phyloP scores from a whole-genome alignment of 805 yeast species.

The Jamesozyma rosinii region DNA sequence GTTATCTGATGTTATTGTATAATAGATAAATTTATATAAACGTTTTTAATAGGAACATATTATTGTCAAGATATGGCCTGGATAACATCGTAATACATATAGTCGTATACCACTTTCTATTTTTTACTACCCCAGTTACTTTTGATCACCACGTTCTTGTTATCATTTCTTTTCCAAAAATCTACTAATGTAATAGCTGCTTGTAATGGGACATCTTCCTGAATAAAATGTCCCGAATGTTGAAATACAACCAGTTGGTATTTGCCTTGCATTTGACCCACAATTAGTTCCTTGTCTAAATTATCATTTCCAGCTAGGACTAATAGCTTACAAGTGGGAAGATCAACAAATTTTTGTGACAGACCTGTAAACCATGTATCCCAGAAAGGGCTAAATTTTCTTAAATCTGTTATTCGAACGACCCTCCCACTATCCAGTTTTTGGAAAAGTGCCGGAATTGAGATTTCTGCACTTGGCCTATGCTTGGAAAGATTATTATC shows the following conservation, averaged over 20 bases:
- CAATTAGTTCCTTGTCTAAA: slow-evolving; percentile 72
- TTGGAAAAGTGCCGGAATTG: slow-evolving; percentile 65
- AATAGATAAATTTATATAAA: too few relatives aligned
- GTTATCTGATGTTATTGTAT: too few relatives aligned
- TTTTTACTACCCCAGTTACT: slow-evolving; percentile 32
- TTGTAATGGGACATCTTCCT: slow-evolving; percentile 76
- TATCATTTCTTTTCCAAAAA: slow-evolving; percentile 38
- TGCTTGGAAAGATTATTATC: slow-evolving; percentile 45
- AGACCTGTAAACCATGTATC: slow-evolving; percentile 68
- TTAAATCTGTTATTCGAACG: slow-evolving; percentile 59
- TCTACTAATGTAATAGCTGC: slow-evolving; percentile 46
- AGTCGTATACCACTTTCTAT: too few relatives aligned
- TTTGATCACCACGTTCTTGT: slow-evolving; percentile 28
- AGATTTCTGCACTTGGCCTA: slow-evolving; percentile 52
- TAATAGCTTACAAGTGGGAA: slow-evolving; percentile 56
- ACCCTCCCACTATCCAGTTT: slow-evolving; percentile 20
- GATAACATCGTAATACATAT: too few relatives aligned
- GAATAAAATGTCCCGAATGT: slow-evolving; percentile 87
- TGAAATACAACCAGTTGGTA: slow-evolving; percentile 80
- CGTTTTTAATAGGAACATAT: too few relatives aligned
- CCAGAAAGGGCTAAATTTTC: slow-evolving; percentile 64
- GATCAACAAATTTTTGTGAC: slow-evolving; percentile 43
- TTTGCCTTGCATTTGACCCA: slow-evolving; percentile 98
- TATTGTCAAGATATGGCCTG: too few relatives aligned
- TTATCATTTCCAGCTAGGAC: slow-evolving; percentile 84